phyloP scores from a whole-genome alignment of 345 rosid species.

The Firmiana major region DNA sequence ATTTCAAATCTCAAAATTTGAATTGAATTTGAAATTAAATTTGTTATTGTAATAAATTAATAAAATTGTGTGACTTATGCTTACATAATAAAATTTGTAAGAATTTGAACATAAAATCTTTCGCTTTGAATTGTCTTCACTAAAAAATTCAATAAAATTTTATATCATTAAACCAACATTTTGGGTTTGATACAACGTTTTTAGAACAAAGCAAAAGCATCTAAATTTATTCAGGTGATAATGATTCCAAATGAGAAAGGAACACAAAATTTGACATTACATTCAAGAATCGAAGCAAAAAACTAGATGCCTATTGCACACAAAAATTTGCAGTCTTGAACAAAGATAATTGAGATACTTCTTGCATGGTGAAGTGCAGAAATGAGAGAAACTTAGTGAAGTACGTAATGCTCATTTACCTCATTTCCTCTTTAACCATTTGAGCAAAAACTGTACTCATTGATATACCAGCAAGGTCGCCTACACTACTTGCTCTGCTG shows the following conservation, averaged over 20 bases:
- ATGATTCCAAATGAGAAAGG: not conserved
- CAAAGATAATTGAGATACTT: not conserved
- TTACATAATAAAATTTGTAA: no score
- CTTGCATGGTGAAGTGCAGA: not conserved
- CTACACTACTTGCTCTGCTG: constrained; percentile 27
- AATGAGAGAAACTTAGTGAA: not conserved
- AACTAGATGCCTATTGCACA: not conserved
- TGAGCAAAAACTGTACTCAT: constrained; percentile 65
- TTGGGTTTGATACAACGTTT: not conserved
- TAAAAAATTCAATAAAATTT: no score
- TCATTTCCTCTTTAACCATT: constrained; percentile 53
- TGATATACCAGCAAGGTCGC: constrained; percentile 45
- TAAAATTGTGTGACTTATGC: no score
- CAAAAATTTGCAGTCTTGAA: not conserved
- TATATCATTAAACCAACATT: no score
- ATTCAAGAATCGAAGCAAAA: not conserved
- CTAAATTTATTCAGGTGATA: not conserved
- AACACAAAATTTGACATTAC: not conserved
- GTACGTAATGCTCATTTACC: not conserved
- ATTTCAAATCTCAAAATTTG: no score
- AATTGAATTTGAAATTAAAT: no score
- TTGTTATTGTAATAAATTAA: no score
- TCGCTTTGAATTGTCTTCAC: no score
- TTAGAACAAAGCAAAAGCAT: not conserved
- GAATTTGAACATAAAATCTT: no score